Percentiles rank a stretch among this genome's conserved stretches.
These are phyloP conservation scores for Scheffersomyces titani DNA, from an alignment of 1,139 yeast species.

Conservation along the genomic window DNA sequence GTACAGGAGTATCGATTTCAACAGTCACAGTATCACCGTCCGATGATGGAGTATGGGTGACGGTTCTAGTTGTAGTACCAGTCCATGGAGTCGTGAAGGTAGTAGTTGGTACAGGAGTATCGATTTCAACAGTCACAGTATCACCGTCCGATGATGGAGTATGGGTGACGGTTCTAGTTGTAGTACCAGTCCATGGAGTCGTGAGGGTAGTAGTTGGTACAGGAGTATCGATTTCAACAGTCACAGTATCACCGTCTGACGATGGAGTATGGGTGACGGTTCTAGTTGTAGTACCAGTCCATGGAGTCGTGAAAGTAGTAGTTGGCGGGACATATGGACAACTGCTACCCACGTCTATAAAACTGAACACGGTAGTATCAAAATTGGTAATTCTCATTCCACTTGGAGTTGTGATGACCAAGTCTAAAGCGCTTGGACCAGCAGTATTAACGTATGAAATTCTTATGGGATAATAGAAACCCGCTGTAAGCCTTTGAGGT, in stretches of 20 bases:
- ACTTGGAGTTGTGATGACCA: background rate
- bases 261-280: background rate
- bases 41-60: background rate
- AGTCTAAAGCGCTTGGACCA: background rate
- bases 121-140: background rate
- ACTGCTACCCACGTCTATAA: background rate
- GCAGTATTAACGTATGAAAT: background rate
- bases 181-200: background rate
- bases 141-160: background rate
- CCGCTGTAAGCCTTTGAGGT: constrained; percentile 1
- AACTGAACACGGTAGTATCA: background rate
- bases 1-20: background rate
- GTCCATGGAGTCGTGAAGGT: background rate
- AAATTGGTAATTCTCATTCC: background rate
- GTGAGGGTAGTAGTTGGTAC: background rate
- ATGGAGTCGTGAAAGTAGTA: background rate
- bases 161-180: background rate
- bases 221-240: background rate
- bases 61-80: background rate
- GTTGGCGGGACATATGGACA: background rate
- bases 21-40: background rate
- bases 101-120: background rate
- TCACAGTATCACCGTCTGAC: background rate
- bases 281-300: background rate
- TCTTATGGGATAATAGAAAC: constrained; percentile 3